Evolutionary conservation across 768 basidiomycete species (phyloP).

Genomic region (Macrolepiota dolichaula): DNA sequence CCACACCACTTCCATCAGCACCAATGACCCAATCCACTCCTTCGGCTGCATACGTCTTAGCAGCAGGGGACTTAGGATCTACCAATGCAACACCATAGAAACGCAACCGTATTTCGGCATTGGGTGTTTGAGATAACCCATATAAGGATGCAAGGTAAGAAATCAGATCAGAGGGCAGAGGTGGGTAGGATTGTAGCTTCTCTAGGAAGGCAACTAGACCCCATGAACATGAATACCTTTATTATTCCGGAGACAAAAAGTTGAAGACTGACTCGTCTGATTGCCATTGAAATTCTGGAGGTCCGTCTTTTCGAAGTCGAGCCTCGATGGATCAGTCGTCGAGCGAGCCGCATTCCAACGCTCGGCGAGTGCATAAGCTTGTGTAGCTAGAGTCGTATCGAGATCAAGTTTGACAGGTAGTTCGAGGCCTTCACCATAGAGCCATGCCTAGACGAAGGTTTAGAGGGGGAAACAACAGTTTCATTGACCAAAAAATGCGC

Average conservation of each 20-base stretch:
- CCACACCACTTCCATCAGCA: slow-evolving; percentile 50
- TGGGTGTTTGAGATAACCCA: slow-evolving; percentile 45
- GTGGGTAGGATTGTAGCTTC: slow-evolving; percentile 57
- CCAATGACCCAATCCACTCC: slow-evolving; percentile 73
- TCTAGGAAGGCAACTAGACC: slow-evolving; percentile 81
- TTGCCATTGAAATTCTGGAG: slow-evolving; percentile 64
- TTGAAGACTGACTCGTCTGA: slow-evolving; percentile 58
- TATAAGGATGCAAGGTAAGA: slow-evolving; percentile 58
- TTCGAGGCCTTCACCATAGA: slow-evolving; percentile 72
- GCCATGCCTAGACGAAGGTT: slow-evolving; percentile 55
- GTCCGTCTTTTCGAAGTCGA: slow-evolving; percentile 59
- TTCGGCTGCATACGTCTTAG: slow-evolving; percentile 44
- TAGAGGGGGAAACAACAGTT: background rate
- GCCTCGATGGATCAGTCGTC: slow-evolving; percentile 35
- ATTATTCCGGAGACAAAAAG: background rate
- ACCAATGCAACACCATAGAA: slow-evolving; percentile 73
- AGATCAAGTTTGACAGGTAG: slow-evolving; percentile 77
- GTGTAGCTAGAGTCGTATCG: slow-evolving; percentile 65
- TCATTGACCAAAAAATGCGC: slow-evolving; percentile 20
- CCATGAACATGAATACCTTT: background rate
- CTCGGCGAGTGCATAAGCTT: slow-evolving; percentile 68
- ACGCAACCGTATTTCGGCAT: slow-evolving; percentile 74
- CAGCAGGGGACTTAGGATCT: slow-evolving; percentile 43
- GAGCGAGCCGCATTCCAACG: slow-evolving; percentile 69
- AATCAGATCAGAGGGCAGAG: slow-evolving; percentile 61